Percentiles rank a stretch among this genome's conserved stretches.
phyloP scores from a whole-genome alignment of 495 filamentous ascomycete genomes.

The Neurospora discreta region DNA sequence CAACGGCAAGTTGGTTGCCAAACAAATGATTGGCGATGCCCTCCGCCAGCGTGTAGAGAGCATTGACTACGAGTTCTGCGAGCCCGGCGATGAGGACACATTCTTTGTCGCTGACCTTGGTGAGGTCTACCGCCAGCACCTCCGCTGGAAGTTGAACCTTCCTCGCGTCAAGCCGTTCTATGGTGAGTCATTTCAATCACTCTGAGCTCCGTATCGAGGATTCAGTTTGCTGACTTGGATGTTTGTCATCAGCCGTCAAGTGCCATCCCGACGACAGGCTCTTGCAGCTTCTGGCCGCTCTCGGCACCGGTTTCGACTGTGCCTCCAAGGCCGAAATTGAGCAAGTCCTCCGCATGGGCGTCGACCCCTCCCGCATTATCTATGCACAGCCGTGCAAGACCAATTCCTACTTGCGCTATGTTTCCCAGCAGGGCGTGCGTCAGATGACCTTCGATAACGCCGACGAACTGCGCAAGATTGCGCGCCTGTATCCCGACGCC shows the following conservation, averaged over 20 bases:
- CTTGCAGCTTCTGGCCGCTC: constrained; percentile 69
- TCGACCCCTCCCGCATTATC: constrained; percentile 89
- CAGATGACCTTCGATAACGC: constrained; percentile 99
- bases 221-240: constrained; percentile 1
- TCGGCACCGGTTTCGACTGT: constrained; percentile 96
- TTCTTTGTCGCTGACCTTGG: constrained; percentile 98
- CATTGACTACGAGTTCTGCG: constrained; percentile 77
- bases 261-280: constrained; percentile 93
- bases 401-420: constrained; percentile 90
- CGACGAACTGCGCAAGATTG: constrained; percentile 96
- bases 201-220: background rate
- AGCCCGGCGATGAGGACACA: constrained; percentile 84
- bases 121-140: constrained; percentile 95
- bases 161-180: constrained; percentile 92
- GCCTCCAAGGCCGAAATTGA: constrained; percentile 96
- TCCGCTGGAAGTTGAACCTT: constrained; percentile 94
- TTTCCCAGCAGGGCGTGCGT: constrained; percentile 70
- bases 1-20: constrained; percentile 24
- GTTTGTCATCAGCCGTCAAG: constrained; percentile 64
- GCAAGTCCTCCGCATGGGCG: constrained; percentile 68
- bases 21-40: constrained; percentile 62
- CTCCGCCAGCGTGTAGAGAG: constrained; percentile 69
- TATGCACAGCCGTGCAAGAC: constrained; percentile 99
- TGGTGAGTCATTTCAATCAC: constrained; percentile 47
- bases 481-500: constrained; percentile 75